These are phyloP conservation scores for Fusarium papillatum DNA, from an alignment of 2,329 filamentous ascomycete species.

Conservation along the genomic window DNA sequence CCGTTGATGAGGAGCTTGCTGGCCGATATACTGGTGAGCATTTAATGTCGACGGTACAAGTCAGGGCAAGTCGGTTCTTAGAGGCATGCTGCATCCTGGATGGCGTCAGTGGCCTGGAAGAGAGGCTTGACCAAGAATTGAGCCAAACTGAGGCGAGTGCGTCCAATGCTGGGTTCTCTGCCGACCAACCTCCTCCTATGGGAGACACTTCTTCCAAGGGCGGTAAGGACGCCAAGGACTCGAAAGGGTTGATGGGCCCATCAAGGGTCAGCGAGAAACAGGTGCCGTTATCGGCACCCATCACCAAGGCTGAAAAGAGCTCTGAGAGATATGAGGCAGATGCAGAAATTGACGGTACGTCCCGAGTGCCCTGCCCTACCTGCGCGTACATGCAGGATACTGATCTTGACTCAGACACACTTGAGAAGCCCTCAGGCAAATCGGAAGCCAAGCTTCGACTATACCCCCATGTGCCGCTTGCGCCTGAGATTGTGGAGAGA, in stretches of 20 bases:
- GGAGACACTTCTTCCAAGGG: slow-evolving; percentile 6
- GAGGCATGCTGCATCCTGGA: slow-evolving; percentile 73
- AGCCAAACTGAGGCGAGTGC: slow-evolving; percentile 40
- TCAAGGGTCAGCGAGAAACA: slow-evolving; percentile 34
- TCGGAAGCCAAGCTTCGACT: slow-evolving; percentile 63
- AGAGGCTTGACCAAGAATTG: slow-evolving; percentile 64
- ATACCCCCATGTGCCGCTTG: slow-evolving; percentile 70
- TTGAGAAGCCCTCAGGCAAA: slow-evolving; percentile 36
- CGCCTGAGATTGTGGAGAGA: slow-evolving; percentile 74
- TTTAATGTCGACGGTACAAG: slow-evolving; percentile 66
- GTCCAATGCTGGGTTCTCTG: background rate
- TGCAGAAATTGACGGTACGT: slow-evolving; percentile 38
- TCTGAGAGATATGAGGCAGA: slow-evolving; percentile 14
- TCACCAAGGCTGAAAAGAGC: slow-evolving; percentile 14
- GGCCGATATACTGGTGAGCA: slow-evolving; percentile 62
- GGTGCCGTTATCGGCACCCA: slow-evolving; percentile 7
- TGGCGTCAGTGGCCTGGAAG: slow-evolving; percentile 68
- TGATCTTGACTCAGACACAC: slow-evolving; percentile 35
- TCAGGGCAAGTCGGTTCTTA: slow-evolving; percentile 68
- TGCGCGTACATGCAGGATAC: background rate
- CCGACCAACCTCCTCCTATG: slow-evolving; percentile 5
- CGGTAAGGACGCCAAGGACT: slow-evolving; percentile 30
- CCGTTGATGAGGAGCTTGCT: slow-evolving; percentile 73
- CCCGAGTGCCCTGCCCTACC: too few relatives aligned
- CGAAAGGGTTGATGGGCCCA: slow-evolving; percentile 19